Conservation (phyloP, 129 eudicot species). For the Mikania micrantha region DNA sequence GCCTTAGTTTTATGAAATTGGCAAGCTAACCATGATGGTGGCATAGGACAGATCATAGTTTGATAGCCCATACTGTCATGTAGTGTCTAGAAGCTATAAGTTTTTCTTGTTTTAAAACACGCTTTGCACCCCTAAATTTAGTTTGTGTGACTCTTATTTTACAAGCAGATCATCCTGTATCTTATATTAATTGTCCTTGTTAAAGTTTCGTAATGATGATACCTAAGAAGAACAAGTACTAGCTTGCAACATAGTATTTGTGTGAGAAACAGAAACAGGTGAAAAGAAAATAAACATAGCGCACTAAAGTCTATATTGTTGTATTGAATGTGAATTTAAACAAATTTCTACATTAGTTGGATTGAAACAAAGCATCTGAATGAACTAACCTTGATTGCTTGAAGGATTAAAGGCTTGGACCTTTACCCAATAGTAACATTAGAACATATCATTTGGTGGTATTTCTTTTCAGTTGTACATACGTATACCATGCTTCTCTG, state of each 20-base stretch:
- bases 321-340: not conserved
- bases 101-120: not conserved
- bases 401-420: not conserved
- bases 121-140: not conserved
- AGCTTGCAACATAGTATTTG: conserved; percentile 2
- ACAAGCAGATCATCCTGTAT: not conserved
- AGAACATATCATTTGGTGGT: not conserved
- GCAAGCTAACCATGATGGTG: not conserved
- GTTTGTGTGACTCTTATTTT: not conserved
- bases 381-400: not conserved
- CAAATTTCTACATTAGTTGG: not conserved
- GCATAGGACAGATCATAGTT: not conserved
- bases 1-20: conserved; percentile 1
- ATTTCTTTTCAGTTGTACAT: not conserved
- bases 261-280: conserved; percentile 2
- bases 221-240: not conserved
- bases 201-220: not conserved
- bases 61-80: not conserved
- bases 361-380: not conserved
- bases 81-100: not conserved
- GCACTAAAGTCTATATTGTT: not conserved
- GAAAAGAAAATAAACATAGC: not conserved
- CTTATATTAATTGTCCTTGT: not conserved
- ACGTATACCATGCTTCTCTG: not conserved
- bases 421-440: not conserved